These are phyloP conservation scores for Gentiana dahurica DNA, from an alignment of 257 asterid species.

Conservation along the genomic window DNA sequence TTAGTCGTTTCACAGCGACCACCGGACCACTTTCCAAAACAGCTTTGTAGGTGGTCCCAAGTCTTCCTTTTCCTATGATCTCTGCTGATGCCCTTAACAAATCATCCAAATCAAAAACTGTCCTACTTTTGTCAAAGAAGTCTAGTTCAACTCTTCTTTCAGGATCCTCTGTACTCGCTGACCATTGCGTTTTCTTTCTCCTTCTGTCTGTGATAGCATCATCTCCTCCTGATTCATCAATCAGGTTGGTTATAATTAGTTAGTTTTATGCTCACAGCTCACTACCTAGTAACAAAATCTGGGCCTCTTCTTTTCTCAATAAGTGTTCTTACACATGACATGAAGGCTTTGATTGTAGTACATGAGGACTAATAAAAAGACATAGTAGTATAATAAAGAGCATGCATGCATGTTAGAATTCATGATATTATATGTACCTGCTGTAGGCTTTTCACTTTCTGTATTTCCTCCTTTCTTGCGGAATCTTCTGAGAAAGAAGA, in stretches of 20 bases:
- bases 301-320: too few species aligned
- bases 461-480: conserved; percentile 5
- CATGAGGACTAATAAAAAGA: too few species aligned
- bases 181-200: conserved; percentile 23
- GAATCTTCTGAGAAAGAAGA: conserved; percentile 22
- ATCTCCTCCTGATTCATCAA: conserved; percentile 8
- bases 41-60: conserved; percentile 63
- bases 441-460: conserved; percentile 6
- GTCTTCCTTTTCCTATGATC: conserved; percentile 45
- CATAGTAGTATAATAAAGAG: too few species aligned
- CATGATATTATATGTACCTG: conserved; percentile 16
- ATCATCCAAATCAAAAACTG: conserved; percentile 53
- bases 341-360: too few species aligned
- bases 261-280: not conserved
- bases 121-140: conserved; percentile 23
- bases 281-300: too few species aligned
- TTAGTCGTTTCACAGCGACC: conserved; percentile 63
- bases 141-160: conserved; percentile 32
- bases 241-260: conserved; percentile 6
- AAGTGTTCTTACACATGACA: too few species aligned
- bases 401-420: not conserved
- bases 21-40: conserved; percentile 42
- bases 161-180: conserved; percentile 31
- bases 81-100: conserved; percentile 56
- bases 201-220: conserved; percentile 16